Conservation (phyloP, 352 stramenopile species). For the Pythium periplocum region DNA sequence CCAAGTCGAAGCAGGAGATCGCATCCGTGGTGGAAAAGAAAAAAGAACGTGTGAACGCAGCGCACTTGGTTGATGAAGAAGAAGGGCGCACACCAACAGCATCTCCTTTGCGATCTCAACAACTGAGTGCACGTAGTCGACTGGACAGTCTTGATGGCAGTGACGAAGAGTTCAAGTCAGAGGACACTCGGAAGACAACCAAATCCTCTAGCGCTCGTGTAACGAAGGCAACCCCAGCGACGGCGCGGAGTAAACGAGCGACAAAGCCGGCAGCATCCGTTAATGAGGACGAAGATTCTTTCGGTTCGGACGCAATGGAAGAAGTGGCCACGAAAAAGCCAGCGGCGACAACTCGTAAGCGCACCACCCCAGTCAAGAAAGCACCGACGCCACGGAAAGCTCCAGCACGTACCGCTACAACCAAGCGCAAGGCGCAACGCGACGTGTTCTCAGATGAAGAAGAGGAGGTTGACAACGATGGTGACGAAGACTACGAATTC, state of each 20-base stretch:
- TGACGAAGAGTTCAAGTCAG: conserved; percentile 20
- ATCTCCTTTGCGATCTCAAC: background rate
- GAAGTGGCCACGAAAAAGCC: conserved; percentile 12
- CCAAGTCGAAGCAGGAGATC: conserved; percentile 61
- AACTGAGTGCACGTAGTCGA: background rate
- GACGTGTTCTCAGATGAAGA: conserved; percentile 43
- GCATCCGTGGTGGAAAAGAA: conserved; percentile 62
- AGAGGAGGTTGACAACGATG: conserved; percentile 41
- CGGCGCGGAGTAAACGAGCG: conserved; percentile 6
- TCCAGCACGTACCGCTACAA: conserved; percentile 19
- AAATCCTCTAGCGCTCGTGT: background rate
- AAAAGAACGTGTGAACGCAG: conserved; percentile 47
- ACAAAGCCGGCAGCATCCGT: background rate
- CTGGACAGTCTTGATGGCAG: conserved; percentile 12
- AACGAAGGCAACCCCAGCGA: background rate
- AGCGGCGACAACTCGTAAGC: background rate
- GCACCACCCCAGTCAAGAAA: too few relatives aligned
- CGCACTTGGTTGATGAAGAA: conserved; percentile 45
- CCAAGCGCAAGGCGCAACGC: conserved; percentile 22
- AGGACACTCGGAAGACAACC: background rate
- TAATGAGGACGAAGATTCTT: conserved; percentile 14
- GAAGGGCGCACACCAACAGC: conserved; percentile 19
- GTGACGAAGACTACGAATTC: conserved; percentile 58
- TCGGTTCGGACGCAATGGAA: conserved; percentile 5
- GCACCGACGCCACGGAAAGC: conserved; percentile 10